Base-by-base conservation (phyloP, 495 filamentous ascomycete genomes). In the Penicillium salamii region DNA sequence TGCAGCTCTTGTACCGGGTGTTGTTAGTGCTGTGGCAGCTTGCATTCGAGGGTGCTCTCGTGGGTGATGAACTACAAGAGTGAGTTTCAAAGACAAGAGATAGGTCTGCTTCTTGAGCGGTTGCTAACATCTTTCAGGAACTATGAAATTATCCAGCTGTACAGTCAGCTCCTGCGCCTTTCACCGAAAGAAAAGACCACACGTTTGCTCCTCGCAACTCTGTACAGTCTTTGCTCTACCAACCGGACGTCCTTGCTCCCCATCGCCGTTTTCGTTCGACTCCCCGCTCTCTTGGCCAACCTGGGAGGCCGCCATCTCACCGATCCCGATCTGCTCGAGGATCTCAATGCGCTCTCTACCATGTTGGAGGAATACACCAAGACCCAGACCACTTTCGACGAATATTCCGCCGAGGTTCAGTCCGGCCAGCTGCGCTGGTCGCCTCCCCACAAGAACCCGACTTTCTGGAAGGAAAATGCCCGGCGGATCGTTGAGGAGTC, bases 131-230 rank as follows among this genome's bases (percentile, higher is more conserved):
- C 12, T 12, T 20, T 3, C 41, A 95, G 91, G 40, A 90, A 95
- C 70, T 88, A 95, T 71, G 91, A 97, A 58, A 84, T 97, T 55
- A 79, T 97, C 50, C 82, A 90, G 40, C 83, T 96, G 48, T 96
- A 95, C 67, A 90, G 86, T 17, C 87, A 91, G 29, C 83, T 99
- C 31, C 79, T 97, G 36, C 85, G 90, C 23, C 74, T 96, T 12
- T 96, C 93, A 4, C 91, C 92, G 26, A 99, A 99, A 67, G 93
- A 97, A 68, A 99, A 99, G 74, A 96, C 91, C 0, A 96, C 93
- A 0, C 84, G 95, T 3, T 82, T 99, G 24, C 82, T 96, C 39
- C 77, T 97, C 42, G 90, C 90, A 14, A 95, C 90, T 15, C 78
- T 99, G 32, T 76, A 84, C 59, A 97, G 96, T 68, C 86, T 99